A percentile compares a stretch with the other conserved stretches of the same genome.
phyloP scores from a whole-genome alignment of 148 eudicot species.

The Cornus kousa region DNA sequence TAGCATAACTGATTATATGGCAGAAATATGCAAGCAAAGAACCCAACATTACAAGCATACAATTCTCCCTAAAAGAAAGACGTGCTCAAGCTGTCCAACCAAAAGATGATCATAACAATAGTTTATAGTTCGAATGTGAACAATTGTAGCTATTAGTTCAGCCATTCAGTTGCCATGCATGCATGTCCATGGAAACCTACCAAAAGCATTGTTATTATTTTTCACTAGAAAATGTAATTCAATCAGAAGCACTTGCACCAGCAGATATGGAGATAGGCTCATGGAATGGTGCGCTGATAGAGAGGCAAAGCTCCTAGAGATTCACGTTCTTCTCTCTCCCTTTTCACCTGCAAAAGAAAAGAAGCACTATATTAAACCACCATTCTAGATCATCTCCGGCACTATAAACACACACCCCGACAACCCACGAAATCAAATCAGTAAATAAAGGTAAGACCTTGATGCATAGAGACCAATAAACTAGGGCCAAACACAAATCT shows the following conservation, averaged over 20 bases:
- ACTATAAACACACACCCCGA: not conserved
- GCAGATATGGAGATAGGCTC: conserved; percentile 30
- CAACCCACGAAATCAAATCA: not conserved
- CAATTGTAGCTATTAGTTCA: not conserved
- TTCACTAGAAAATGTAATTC: conserved; percentile 8
- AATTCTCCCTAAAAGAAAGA: not conserved
- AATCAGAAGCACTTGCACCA: conserved; percentile 8
- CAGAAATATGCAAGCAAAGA: not conserved
- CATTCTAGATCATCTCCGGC: not conserved
- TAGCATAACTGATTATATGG: too few relatives aligned
- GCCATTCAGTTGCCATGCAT: not conserved
- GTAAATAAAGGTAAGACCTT: not conserved
- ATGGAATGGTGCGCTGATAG: conserved; percentile 49
- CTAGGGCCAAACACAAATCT: too few relatives aligned
- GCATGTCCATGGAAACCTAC: conserved; percentile 9
- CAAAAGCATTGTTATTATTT: conserved; percentile 9
- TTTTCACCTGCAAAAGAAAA: conserved; percentile 39
- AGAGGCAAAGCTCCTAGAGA: conserved; percentile 57
- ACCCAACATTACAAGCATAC: not conserved
- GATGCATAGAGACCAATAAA: not conserved
- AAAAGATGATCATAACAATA: not conserved
- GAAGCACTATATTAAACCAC: not conserved
- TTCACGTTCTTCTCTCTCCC: conserved; percentile 50
- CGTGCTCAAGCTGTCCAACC: not conserved
- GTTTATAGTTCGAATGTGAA: not conserved